These are phyloP conservation scores for Tuctoria greenei DNA, from an alignment of 176 grass and related monocot species.

Conservation along the genomic window DNA sequence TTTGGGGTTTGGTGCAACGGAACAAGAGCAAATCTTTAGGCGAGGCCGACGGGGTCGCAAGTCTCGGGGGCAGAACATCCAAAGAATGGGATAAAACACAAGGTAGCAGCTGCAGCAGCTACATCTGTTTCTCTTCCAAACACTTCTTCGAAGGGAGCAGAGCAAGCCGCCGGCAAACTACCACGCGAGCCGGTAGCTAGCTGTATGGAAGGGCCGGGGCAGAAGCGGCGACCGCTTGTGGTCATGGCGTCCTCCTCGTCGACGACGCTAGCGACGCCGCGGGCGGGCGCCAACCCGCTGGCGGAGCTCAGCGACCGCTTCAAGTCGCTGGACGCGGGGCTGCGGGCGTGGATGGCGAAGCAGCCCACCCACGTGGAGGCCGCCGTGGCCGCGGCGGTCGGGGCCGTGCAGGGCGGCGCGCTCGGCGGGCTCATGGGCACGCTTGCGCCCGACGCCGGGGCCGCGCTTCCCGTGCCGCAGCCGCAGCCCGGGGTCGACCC, in stretches of 20 bases:
- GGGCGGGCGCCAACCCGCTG: constrained; percentile 52
- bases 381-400: constrained; percentile 58
- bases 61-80: neutral
- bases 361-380: constrained; percentile 81
- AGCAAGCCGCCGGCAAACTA: neutral
- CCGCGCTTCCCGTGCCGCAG: constrained; percentile 38
- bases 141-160: neutral
- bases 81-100: neutral
- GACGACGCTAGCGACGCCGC: constrained; percentile 25
- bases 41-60: neutral
- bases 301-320: constrained; percentile 51
- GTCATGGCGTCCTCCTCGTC: constrained; percentile 42
- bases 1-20: constrained; percentile 20
- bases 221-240: constrained; percentile 48
- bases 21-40: neutral
- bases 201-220: constrained; percentile 42
- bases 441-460: constrained; percentile 47
- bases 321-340: constrained; percentile 55
- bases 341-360: constrained; percentile 70
- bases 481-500: constrained; percentile 48
- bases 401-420: constrained; percentile 70
- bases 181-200: neutral
- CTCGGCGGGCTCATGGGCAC: constrained; percentile 87
- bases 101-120: neutral
- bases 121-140: neutral